Evolutionary conservation across 1,139 yeast species (phyloP), one percentile per base, ranked within the genome.

Genomic region (Yamadazyma conglobata): DNA sequence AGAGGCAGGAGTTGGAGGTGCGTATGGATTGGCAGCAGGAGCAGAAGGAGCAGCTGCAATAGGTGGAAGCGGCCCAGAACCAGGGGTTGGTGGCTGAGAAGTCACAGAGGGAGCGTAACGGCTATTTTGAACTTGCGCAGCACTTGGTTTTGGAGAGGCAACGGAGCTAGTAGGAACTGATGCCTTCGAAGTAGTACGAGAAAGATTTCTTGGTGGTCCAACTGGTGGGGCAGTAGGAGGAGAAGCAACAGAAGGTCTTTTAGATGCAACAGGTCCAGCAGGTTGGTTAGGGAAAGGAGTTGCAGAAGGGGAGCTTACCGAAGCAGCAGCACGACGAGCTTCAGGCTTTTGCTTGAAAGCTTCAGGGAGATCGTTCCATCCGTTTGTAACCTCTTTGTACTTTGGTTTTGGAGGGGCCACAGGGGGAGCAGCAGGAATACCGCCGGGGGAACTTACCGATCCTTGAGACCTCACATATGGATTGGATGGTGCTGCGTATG

Each of bases 331-430:
- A 44, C 81, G 71, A 20, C 75, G 69, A 10, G 76, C 59, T 19
- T 70, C 61, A 14, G 73, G 62, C 47, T 60, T 52, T 27, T 57
- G 53, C 65, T 66, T 77, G 54, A 81, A 70, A 16, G 75, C 67
- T n/a, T 79, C 70, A 29, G 96, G 96, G 43, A 89, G 66, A 56
- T 89, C 96, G 51, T 89, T 89, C 96, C 96, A 89, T 3, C 96
- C 96, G 29, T 84, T 91, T 27, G 79, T 79, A 27, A 82, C 82
- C 48, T 52, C 54, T 33, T 70, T 74, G 46, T 68, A 73, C 28
- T 66, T 60, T 8, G 64, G 48, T 32, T 53, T 56, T 21, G 71
- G 54, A 22, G 73, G 69, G 4, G 52, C 48, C n/a, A 37, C 22
- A n/a, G 32, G 40, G 9, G 37, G 31, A 10, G 37, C 22, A 8